phyloP scores from a whole-genome alignment of 192 early-diverging fungal genomes.

The Gamsiella multidivaricata region DNA sequence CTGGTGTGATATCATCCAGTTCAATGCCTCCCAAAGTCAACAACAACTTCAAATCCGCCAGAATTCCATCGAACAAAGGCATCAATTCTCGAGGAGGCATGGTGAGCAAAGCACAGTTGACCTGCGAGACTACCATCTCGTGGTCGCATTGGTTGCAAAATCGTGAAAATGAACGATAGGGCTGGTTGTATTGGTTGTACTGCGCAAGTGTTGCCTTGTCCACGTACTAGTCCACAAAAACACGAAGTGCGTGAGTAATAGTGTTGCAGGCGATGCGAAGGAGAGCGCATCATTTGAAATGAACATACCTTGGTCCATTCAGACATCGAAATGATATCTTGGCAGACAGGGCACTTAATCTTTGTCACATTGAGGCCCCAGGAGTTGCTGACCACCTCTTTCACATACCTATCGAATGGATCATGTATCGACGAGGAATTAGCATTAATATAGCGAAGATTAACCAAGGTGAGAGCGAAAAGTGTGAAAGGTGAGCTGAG shows the following conservation, averaged over 20 bases:
- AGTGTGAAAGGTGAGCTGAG: too few species aligned
- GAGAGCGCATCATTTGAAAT: background rate
- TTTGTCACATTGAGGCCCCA: slow-evolving; percentile 69
- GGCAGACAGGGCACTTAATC: slow-evolving; percentile 70
- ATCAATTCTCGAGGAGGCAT: slow-evolving; percentile 11
- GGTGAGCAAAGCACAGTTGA: slow-evolving; percentile 15
- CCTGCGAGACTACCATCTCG: slow-evolving; percentile 55
- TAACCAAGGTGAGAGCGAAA: too few species aligned
- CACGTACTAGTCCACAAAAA: too few species aligned
- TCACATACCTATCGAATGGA: slow-evolving; percentile 55
- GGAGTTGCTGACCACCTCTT: slow-evolving; percentile 66
- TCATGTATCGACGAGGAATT: too few species aligned
- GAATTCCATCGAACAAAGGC: slow-evolving; percentile 18
- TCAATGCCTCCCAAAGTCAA: background rate
- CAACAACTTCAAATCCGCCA: slow-evolving; percentile 1
- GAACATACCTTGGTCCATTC: slow-evolving; percentile 62
- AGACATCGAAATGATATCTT: slow-evolving; percentile 55
- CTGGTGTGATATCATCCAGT: background rate
- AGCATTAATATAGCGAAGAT: too few species aligned
- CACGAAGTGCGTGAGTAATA: background rate
- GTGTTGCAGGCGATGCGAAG: background rate
- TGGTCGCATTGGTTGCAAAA: slow-evolving; percentile 63
- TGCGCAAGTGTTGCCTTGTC: slow-evolving; percentile 53
- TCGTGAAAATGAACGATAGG: slow-evolving; percentile 62
- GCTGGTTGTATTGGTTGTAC: slow-evolving; percentile 66